Evolutionary conservation across 495 filamentous ascomycete species (phyloP).

Genomic region (Talaromyces adpressus): DNA sequence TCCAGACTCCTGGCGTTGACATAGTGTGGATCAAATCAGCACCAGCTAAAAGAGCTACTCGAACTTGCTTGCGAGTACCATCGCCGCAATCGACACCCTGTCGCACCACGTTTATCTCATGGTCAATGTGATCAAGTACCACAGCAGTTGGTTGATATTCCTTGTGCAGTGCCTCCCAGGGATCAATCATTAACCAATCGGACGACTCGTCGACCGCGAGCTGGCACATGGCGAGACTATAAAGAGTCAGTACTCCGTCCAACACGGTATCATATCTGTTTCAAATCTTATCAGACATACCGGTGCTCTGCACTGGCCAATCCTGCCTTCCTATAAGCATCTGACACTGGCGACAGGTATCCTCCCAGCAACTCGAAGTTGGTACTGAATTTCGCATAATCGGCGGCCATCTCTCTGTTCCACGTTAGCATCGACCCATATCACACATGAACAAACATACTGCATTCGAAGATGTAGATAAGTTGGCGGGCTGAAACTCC

Average conservation of each 20-base stretch:
- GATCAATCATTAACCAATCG: slow-evolving; percentile 81
- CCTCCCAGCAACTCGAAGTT: slow-evolving; percentile 81
- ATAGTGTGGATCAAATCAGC: slow-evolving; percentile 86
- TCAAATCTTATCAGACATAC: slow-evolving; percentile 24
- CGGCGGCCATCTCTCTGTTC: slow-evolving; percentile 69
- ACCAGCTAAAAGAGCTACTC: slow-evolving; percentile 70
- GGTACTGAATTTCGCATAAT: slow-evolving; percentile 74
- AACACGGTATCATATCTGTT: not conserved
- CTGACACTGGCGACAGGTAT: slow-evolving; percentile 72
- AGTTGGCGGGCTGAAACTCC: slow-evolving; percentile 79
- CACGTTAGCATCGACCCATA: not conserved
- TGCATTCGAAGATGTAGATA: slow-evolving; percentile 69
- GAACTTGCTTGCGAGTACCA: slow-evolving; percentile 53
- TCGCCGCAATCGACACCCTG: slow-evolving; percentile 63
- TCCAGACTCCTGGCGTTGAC: slow-evolving; percentile 72
- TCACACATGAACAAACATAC: slow-evolving; percentile 17
- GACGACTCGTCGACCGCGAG: slow-evolving; percentile 70
- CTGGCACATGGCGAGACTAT: slow-evolving; percentile 60
- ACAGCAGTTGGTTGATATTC: slow-evolving; percentile 83
- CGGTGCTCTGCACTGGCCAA: slow-evolving; percentile 70
- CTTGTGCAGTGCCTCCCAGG: slow-evolving; percentile 66
- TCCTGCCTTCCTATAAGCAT: slow-evolving; percentile 88
- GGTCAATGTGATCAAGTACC: slow-evolving; percentile 81
- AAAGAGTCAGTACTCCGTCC: not conserved
- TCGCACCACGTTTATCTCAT: slow-evolving; percentile 76